Evolutionary conservation across 73 alveolate species (phyloP), one percentile per base, ranked within the genome.

Genomic region (Breviolum minutum): DNA sequence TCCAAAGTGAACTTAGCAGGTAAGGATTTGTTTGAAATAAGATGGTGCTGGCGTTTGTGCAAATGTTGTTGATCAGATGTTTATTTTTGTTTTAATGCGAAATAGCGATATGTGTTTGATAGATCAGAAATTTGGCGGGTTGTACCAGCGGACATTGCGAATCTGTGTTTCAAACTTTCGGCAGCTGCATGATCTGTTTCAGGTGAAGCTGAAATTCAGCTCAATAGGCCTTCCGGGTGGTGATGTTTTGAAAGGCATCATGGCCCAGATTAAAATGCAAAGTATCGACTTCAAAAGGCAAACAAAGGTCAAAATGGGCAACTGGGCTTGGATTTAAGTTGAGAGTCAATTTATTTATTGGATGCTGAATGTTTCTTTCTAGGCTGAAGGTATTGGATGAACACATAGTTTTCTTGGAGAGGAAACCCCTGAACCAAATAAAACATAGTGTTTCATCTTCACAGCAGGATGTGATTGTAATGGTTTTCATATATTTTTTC

Each of bases 201-300:
- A 92, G 98, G 98, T 61, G 98, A 92, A 61, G 98, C 98, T 17
- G 98, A 92, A 81, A 92, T 92, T 62, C 98, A 92, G 80, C 80
- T 92, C 69, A 92, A 92, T 64, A 92, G 98, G 98, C 87, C 10
- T 0, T n/a, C 19, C 17, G 63, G 87, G 0, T 10, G 63, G 63
- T n/a, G 20, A 17, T 30, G 91, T 14, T 30, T 29, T 17, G 71
- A 0, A 6, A 11, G 90, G 17, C 29, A 63, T 48, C 10, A 6
- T 5, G 29, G 32, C n/a, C 10, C 0, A 0, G 26, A 4, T 13
- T 86, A 14, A 30, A 27, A 48, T 19, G 61, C 13, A 32, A 30
- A 7, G 40, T 19, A 7, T 29, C 14, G 29, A 13, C 17, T 61
- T 0, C 71, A n/a, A 29, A 9, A 19, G 22, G 9, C 19, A 82